Evolutionary conservation across 2,329 filamentous ascomycete species (phyloP).

Genomic region (Hyphodiscus sp.): DNA sequence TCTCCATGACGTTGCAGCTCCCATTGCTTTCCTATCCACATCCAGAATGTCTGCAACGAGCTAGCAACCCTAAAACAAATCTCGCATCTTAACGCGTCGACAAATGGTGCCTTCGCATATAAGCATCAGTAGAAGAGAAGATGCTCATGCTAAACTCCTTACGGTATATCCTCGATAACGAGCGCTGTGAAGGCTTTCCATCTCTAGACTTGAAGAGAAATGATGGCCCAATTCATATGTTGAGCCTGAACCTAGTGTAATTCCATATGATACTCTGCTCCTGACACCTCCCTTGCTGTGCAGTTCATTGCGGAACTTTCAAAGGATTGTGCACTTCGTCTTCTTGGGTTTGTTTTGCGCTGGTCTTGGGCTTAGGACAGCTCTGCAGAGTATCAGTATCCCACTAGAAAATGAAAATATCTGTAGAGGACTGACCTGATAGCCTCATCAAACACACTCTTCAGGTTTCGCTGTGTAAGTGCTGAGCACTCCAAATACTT

Average conservation of each 20-base stretch:
- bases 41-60: not conserved
- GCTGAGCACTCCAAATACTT: conserved; percentile 99
- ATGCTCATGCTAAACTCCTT: not conserved
- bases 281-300: not conserved
- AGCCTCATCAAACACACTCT: conserved; percentile 97
- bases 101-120: not conserved
- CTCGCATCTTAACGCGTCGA: not conserved
- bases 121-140: conserved; percentile 9
- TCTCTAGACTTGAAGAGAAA: conserved; percentile 6
- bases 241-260: not conserved
- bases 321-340: conserved; percentile 65
- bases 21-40: conserved; percentile 1
- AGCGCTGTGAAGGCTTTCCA: conserved; percentile 2
- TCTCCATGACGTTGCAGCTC: conserved; percentile 4
- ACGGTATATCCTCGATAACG: not conserved
- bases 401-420: not conserved
- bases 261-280: not conserved
- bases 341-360: conserved; percentile 53
- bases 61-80: not conserved
- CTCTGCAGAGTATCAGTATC: conserved; percentile 39
- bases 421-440: conserved; percentile 66
- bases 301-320: conserved; percentile 2
- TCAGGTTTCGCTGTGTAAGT: conserved; percentile 90
- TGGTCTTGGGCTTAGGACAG: conserved; percentile 64
- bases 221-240: conserved; percentile 1